Evolutionary conservation across 305 asterid species (phyloP).

Genomic region (Andrographis paniculata): DNA sequence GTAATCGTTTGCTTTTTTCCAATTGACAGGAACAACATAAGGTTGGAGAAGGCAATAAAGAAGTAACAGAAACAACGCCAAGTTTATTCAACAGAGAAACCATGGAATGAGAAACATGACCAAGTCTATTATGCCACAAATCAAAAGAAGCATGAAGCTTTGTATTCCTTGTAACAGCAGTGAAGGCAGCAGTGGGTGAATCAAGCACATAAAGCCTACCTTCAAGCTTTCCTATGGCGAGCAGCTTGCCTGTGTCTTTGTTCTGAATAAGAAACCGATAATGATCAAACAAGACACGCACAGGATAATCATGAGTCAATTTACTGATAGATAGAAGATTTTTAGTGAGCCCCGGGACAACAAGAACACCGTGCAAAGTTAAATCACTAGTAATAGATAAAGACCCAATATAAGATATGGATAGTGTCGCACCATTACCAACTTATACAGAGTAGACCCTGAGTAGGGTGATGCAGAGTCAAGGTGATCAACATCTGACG

Average conservation of each 20-base stretch:
- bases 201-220: slow-evolving; percentile 1
- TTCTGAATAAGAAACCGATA: background rate
- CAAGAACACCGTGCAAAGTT: background rate
- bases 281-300: background rate
- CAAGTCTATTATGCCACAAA: background rate
- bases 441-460: too few relatives aligned
- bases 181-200: background rate
- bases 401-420: slow-evolving; percentile 3
- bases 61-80: background rate
- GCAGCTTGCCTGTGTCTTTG: background rate
- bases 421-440: slow-evolving; percentile 8
- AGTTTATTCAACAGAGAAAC: slow-evolving; percentile 10
- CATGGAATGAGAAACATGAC: background rate
- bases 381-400: background rate
- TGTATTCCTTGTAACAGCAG: background rate
- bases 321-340: background rate
- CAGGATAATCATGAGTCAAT: background rate
- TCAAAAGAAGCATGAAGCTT: background rate
- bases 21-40: background rate
- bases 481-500: background rate
- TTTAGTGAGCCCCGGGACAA: background rate
- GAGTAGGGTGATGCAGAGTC: background rate
- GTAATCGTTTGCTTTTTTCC: background rate
- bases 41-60: background rate
- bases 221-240: background rate